Evolutionary conservation across 2,329 filamentous ascomycete species (phyloP), one percentile per base, ranked within the genome.

Genomic region (Trichophyton simii): DNA sequence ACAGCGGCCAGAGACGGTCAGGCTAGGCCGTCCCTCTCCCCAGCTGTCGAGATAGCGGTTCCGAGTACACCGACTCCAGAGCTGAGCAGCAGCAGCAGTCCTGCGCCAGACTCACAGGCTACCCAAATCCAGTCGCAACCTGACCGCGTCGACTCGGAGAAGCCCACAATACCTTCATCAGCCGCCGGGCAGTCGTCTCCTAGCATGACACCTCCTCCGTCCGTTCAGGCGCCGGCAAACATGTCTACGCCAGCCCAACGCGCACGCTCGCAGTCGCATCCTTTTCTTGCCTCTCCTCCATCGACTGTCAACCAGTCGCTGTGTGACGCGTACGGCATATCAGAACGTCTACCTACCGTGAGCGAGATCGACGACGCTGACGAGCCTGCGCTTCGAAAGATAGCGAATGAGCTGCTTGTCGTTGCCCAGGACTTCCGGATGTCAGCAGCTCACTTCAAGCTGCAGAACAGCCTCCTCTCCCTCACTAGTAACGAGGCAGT

Each of bases 401-500:
- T 84, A 68, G 77, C 82, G 38, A 75, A 77, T 72, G 77, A 78
- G 22, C 75, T 86, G 11, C 76, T 82, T 28, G 72, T 74, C 9
- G 77, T 81, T 15, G 72, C 84, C n/a, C 78, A 81, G 64, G 84
- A 87, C 66, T 80, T 83, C 61, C 89, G 94, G 69, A 91, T 91
- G 78, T 88, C 91, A 63, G 86, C 88, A 15, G 88, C 91, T 36
- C 91, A 96, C 72, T 87, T 94, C 77, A 95, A 94, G 75, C 78
- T 97, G 60, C 92, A 96, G 72, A 88, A 91, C 70, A 91, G 87
- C 67, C 82, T 96, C 69, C 81, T 95, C 31, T 85, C 83, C 59
- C 85, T 96, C 66, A 89, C 95, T 69, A 91, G 88, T 60, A 85
- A 87, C 57, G 90, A 95, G 67, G 87, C 91, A 34, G 83, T 89